These are phyloP conservation scores for Thraustotheca clavata DNA, from an alignment of 352 stramenopile genomes.

Conservation along the genomic window DNA sequence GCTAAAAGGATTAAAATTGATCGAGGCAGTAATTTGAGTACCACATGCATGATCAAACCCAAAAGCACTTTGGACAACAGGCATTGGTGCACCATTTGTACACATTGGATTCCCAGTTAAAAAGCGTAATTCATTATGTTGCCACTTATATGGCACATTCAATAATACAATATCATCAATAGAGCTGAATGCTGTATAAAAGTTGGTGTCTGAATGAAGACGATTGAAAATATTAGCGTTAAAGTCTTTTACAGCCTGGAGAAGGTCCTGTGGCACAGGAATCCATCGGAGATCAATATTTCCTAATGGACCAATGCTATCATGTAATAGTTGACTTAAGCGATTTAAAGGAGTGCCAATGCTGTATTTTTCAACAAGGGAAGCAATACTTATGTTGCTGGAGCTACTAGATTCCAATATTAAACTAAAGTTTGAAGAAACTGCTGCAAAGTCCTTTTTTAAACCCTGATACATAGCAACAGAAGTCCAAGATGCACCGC, in stretches of 20 bases:
- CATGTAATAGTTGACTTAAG: neutral
- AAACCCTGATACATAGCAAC: neutral
- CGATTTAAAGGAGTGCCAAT: neutral
- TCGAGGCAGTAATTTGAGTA: neutral
- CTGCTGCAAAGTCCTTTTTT: neutral
- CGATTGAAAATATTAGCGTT: neutral
- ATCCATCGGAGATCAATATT: neutral
- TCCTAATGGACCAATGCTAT: neutral
- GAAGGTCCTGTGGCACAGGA: neutral
- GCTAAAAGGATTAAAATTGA: neutral
- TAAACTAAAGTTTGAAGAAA: neutral
- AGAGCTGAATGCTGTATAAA: neutral
- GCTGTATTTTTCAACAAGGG: neutral
- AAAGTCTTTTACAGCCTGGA: neutral
- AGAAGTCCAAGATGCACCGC: neutral
- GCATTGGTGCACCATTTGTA: neutral
- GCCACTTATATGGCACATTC: neutral
- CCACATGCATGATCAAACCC: neutral
- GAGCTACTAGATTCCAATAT: neutral
- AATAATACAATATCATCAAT: neutral
- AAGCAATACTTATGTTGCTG: neutral
- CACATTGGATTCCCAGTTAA: slow-evolving; percentile 11
- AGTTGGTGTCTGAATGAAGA: neutral
- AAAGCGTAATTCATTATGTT: neutral
- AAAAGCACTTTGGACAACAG: slow-evolving; percentile 1